These are phyloP conservation scores for Holtermannia corniformis DNA, from an alignment of 768 basidiomycete genomes.

Conservation along the genomic window DNA sequence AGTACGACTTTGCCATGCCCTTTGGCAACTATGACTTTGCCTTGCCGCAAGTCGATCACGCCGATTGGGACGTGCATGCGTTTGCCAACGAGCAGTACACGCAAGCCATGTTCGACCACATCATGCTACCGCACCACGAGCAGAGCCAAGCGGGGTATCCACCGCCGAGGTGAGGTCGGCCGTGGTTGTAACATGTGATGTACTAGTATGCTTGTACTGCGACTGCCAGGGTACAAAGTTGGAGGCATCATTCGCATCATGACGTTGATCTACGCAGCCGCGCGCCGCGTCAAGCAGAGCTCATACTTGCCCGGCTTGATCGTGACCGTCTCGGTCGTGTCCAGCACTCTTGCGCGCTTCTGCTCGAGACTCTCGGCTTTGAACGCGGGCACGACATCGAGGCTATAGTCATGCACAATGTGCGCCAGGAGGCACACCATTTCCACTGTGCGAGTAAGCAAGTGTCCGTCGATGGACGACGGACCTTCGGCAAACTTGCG, in stretches of 20 bases:
- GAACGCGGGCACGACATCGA: constrained; percentile 4
- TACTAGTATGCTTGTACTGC: no score
- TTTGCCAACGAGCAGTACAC: neutral
- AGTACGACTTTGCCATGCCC: neutral
- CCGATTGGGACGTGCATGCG: neutral
- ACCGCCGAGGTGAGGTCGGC: no score
- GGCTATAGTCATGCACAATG: constrained; percentile 8
- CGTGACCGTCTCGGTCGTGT: constrained; percentile 15
- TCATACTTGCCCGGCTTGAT: constrained; percentile 19
- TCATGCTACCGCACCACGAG: neutral
- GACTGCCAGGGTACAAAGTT: no score
- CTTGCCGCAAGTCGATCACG: neutral
- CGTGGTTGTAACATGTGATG: no score
- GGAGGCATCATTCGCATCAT: no score
- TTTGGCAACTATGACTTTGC: neutral
- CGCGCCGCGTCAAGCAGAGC: no score
- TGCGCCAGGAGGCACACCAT: constrained; percentile 15
- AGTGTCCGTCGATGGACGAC: no score
- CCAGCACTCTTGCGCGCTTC: constrained; percentile 19
- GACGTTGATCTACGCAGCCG: no score
- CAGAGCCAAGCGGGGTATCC: neutral
- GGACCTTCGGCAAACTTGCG: constrained; percentile 25
- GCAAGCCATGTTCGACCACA: neutral
- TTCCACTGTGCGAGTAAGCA: no score
- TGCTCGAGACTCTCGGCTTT: constrained; percentile 13